A percentile compares a stretch with the other conserved stretches of the same genome.
phyloP scores from a whole-genome alignment of 495 filamentous ascomycete genomes.

The Trypethelium eluteriae region DNA sequence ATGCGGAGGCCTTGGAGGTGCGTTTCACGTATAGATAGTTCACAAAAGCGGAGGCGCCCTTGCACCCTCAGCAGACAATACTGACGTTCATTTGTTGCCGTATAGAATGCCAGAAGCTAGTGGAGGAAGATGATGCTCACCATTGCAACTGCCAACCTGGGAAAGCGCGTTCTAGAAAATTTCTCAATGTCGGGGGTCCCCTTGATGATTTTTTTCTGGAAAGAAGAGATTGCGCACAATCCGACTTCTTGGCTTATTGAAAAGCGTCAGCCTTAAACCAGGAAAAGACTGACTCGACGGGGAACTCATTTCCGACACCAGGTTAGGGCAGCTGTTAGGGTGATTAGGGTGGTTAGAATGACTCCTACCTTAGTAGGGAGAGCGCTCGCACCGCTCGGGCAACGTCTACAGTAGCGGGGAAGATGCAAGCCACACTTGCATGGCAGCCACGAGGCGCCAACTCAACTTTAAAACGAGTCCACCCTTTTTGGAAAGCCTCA shows the following conservation, averaged over 20 bases:
- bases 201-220: background rate
- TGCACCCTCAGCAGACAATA: background rate
- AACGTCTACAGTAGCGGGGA: too few species aligned
- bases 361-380: too few species aligned
- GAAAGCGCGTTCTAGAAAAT: background rate
- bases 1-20: background rate
- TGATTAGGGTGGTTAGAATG: too few species aligned
- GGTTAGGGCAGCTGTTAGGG: background rate
- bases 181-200: background rate
- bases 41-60: background rate
- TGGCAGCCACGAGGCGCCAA: background rate
- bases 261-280: conserved; percentile 10
- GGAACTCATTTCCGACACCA: conserved; percentile 1
- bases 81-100: background rate
- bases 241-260: background rate
- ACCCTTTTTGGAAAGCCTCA: too few species aligned
- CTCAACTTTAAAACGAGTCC: background rate
- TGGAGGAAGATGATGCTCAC: background rate
- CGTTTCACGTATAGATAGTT: background rate
- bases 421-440: background rate
- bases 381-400: too few species aligned
- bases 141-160: background rate
- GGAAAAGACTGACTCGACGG: background rate
- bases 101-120: background rate
- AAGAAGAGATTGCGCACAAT: background rate